Conservation (phyloP, 495 filamentous ascomycete species). For the Penicillium robsamsonii region DNA sequence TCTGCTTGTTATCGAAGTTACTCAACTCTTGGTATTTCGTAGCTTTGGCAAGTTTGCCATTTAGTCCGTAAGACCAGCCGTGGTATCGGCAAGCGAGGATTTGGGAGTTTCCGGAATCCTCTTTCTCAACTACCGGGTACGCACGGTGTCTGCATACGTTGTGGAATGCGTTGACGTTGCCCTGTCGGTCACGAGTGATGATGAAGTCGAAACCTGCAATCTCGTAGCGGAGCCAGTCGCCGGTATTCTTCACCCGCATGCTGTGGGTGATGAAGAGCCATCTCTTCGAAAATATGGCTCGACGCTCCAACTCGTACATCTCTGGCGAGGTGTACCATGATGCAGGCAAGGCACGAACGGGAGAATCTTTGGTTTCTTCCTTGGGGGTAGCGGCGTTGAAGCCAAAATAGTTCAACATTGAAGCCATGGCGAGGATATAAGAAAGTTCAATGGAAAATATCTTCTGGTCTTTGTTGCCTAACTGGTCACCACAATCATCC, state of each 20-base stretch:
- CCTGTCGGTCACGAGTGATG: constrained; percentile 43
- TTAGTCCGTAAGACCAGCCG: constrained; percentile 43
- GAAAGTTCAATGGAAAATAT: not conserved
- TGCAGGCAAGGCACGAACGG: constrained; percentile 42
- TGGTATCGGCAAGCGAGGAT: constrained; percentile 58
- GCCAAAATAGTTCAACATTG: constrained; percentile 34
- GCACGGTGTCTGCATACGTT: constrained; percentile 56
- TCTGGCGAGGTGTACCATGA: constrained; percentile 49
- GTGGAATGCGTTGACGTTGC: constrained; percentile 52
- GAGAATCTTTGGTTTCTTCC: constrained; percentile 17
- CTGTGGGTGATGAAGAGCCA: constrained; percentile 54
- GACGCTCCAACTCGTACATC: constrained; percentile 52
- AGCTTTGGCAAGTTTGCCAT: constrained; percentile 57
- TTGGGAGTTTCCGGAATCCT: constrained; percentile 42
- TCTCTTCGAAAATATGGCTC: constrained; percentile 49
- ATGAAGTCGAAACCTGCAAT: constrained; percentile 51
- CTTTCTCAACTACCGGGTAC: constrained; percentile 50
- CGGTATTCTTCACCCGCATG: constrained; percentile 42
- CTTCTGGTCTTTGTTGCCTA: not conserved
- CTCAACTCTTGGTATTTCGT: constrained; percentile 50
- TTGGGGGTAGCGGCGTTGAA: constrained; percentile 26
- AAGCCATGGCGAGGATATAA: constrained; percentile 17
- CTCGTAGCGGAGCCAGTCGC: constrained; percentile 49
- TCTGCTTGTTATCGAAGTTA: constrained; percentile 51
- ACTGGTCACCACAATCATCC: too few relatives aligned